Evolutionary conservation across 306 rosid species (phyloP).

Genomic region (Quercus glauca): DNA sequence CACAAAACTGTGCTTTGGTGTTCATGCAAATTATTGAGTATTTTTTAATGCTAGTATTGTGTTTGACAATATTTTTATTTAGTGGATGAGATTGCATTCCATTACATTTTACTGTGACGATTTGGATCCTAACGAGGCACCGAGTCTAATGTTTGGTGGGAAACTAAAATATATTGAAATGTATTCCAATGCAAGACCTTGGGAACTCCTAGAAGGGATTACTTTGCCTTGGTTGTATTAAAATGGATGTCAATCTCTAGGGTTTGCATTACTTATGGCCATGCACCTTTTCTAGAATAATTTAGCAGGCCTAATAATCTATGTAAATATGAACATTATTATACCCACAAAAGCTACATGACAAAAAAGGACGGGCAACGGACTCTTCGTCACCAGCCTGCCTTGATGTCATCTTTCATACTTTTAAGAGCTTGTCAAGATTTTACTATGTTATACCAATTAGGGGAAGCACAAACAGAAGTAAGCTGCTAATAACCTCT

Average conservation of each 20-base stretch:
- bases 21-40: no score
- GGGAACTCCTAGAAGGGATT: no score
- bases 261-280: not conserved
- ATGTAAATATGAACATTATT: not conserved
- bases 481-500: not conserved
- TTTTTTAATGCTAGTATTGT: not conserved
- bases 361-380: not conserved
- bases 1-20: not conserved
- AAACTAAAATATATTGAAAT: no score
- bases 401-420: not conserved
- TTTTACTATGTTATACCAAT: no score
- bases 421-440: no score
- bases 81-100: not conserved
- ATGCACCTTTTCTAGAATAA: not conserved
- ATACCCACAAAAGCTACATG: not conserved
- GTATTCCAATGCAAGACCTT: no score
- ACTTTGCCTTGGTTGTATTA: no score
- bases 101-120: no score
- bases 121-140: no score
- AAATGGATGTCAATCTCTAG: no score
- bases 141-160: no score
- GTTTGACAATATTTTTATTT: not conserved
- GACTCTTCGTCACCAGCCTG: not conserved
- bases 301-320: not conserved
- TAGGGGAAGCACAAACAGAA: no score